Evolutionary conservation across 1,284 basidiomycete species (phyloP), one percentile per base, ranked within the genome.

Genomic region (Ceratobasidium sp.): DNA sequence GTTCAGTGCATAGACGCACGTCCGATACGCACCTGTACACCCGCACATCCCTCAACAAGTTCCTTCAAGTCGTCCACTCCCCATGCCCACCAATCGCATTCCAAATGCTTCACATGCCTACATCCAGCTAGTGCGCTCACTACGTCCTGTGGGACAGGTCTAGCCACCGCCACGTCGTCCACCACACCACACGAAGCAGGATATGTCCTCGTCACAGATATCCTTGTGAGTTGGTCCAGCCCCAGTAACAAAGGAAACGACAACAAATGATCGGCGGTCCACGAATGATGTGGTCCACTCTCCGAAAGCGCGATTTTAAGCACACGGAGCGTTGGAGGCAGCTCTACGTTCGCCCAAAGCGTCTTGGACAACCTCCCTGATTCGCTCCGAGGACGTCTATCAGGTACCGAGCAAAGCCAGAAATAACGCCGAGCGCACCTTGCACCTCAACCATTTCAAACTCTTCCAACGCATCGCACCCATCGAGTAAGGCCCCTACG

Each of bases 41-140:
- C 77, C 11, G 76, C 75, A 71, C 80, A 82, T 50, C 75, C 78
- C 61, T 82, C 81, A 18, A 82, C 73, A 7, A 83, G 52, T n/a
- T 73, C 54, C 72, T 81, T 81, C 59, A 82, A 49, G 72, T 83
- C 80, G 30, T 79, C 75, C 47, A 79, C 74, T n/a, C 76, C 75
- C 75, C 81, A 82, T 0, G 78, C 73, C 82, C 82, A 83, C 80
- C 81, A 82, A 75, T 83, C 82, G 67, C 81, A 82, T 57, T 81
- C 78, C 49, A 83, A 77, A n/a, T 74, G 71, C 18, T 58, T 77
- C 5, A 52, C 62, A 13, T 16, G 6, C 8, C n/a, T 14, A 32
- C 62, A 66, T 49, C 28, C 30, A 18, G 26, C 35, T 71, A 82
- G 75, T 49, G 66, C 73, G 44, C 74, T 76, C 54, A 78, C 78